These are phyloP conservation scores for Avena atlantica DNA, from an alignment of 176 grass and related monocot genomes.

Conservation along the genomic window DNA sequence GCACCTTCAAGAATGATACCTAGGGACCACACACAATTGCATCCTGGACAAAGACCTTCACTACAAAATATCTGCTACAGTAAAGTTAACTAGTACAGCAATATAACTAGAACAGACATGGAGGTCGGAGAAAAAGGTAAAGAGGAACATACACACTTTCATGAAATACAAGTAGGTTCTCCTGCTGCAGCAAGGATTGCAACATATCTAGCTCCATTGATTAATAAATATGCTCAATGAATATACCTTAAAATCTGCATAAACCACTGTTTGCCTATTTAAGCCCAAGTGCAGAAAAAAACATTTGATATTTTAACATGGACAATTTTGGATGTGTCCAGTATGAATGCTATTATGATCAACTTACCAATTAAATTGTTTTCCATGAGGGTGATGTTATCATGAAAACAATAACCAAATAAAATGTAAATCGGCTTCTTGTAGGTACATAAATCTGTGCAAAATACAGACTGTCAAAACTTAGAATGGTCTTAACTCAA, in stretches of 20 bases:
- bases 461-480: slow-evolving; percentile 1
- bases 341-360: background rate
- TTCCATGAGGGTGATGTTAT: background rate
- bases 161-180: slow-evolving; percentile 2
- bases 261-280: background rate
- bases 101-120: background rate
- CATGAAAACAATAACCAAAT: slow-evolving; percentile 9
- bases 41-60: background rate
- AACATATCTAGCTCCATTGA: background rate
- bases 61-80: background rate
- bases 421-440: background rate
- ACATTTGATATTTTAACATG: background rate
- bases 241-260: slow-evolving; percentile 2
- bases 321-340: background rate
- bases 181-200: slow-evolving; percentile 5
- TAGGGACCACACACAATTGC: slow-evolving; percentile 6
- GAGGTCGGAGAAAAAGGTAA: background rate
- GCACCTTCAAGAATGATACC: slow-evolving; percentile 27
- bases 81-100: slow-evolving; percentile 16
- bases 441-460: slow-evolving; percentile 1
- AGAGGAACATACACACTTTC: slow-evolving; percentile 17
- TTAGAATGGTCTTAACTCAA: background rate
- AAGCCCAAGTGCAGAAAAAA: background rate
- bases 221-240: background rate
- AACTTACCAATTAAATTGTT: slow-evolving; percentile 23